phyloP scores from a whole-genome alignment of 345 rosid genomes.

The Pelargonium nanum region DNA sequence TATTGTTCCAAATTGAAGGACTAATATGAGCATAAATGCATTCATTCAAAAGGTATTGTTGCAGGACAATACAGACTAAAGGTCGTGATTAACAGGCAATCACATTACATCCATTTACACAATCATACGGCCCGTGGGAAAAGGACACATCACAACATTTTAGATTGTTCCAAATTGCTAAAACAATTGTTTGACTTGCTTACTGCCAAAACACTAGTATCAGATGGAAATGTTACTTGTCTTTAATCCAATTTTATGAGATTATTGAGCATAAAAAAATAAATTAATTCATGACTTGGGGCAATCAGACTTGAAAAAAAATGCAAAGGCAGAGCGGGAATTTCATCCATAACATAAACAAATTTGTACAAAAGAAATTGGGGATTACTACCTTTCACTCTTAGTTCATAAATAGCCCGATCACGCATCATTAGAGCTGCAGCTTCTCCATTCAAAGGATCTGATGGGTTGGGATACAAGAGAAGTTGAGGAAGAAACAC shows the following conservation, averaged over 20 bases:
- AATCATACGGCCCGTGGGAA: too few species aligned
- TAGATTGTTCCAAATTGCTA: too few species aligned
- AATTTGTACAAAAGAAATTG: not conserved
- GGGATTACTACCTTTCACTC: constrained; percentile 60
- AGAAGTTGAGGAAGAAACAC: constrained; percentile 98
- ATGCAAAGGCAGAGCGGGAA: not conserved
- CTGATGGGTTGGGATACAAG: constrained; percentile 89
- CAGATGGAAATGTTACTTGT: not conserved
- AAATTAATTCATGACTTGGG: not conserved
- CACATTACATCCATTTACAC: too few species aligned
- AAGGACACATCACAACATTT: too few species aligned
- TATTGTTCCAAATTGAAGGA: too few species aligned
- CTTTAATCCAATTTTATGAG: not conserved
- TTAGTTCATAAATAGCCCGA: constrained; percentile 62
- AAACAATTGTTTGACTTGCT: not conserved
- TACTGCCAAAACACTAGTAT: not conserved
- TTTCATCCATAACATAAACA: not conserved
- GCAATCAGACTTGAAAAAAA: not conserved
- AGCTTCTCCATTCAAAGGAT: constrained; percentile 96
- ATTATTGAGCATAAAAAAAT: not conserved
- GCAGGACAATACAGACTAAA: too few species aligned
- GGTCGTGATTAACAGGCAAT: too few species aligned
- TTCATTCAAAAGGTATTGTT: too few species aligned
- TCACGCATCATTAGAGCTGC: constrained; percentile 96
- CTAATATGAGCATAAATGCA: too few species aligned